Base-by-base conservation (phyloP, 352 stramenopile species). In the Phytopythium delawarense region DNA sequence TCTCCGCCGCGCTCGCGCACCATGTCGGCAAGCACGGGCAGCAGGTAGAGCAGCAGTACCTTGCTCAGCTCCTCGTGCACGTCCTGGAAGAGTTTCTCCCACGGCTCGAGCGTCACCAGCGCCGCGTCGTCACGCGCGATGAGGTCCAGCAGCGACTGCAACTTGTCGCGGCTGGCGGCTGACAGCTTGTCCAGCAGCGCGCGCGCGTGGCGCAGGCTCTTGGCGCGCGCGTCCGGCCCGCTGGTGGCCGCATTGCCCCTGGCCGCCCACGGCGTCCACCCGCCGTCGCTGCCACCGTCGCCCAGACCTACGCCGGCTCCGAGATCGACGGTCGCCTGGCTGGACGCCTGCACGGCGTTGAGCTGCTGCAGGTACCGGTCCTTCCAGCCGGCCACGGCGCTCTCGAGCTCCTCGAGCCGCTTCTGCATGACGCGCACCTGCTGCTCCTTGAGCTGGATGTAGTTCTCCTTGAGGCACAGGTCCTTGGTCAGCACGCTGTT, bases 371-470 rank as follows among this genome's bases (percentile, higher is more conserved):
- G 55, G 64, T 76, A 90, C 5, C 75, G 74, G 70, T 89, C 79
- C 54, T 91, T 91, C 81, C 81, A 91, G 44, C 71, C 62, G 3
- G 79, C 78, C 34, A 89, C 75, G 18, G 66, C 58, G 16, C 66
- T 64, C 51, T 91, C 81, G 42, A 89, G 58, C 51, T 88, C 81
- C 37, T 89, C 81, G 48, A 91, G 65, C 20, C 81, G 81, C 30
- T 78, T 71, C 70, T 91, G 81, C 70, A 91, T 84, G 18, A 85
- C 78, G 70, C 81, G 79, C 52, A 85, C 77, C 69, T 91, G 81
- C 71, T 91, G 81, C 60, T 91, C 81, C 53, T 87, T 87, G 13
- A 82, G 77, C 62, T 88, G 74, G 56, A 91, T 70, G 66, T 87
- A 84, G 67, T 88, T 89, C 57, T 89, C 81, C 61, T 88, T 88